Base-by-base conservation (phyloP, 768 basidiomycete species). In the Cyathus striatus region DNA sequence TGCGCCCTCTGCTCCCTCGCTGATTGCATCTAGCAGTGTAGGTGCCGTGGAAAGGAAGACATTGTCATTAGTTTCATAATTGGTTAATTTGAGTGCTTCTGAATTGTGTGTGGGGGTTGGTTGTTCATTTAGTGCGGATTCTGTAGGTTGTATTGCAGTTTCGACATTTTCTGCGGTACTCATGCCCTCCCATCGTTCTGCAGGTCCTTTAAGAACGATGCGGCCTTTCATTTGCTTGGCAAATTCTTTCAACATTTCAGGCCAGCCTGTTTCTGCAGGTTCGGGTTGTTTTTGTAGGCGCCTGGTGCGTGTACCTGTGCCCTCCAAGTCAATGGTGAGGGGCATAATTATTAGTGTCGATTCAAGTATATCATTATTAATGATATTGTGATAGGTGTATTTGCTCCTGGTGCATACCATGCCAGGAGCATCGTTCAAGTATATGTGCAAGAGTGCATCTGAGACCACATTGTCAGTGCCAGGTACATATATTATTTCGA, bases 381-480 rank as follows among this genome's bases (percentile, higher is more conserved):
- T n/a, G n/a, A n/a, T n/a, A n/a, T n/a, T n/a, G n/a, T n/a, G n/a
- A n/a, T n/a, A n/a, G n/a, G n/a, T n/a, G n/a, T n/a, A n/a, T n/a
- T n/a, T n/a, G n/a, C n/a, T n/a, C n/a, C 38, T 20, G 0, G 52
- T 40, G 0, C 50, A n/a, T 9, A 61, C 38, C 3, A 23, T 47
- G 2, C 42, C 46, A 21, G 41, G 42, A 6, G 9, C n/a, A 5
- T 43, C 42, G 21, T 43, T 38, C 5, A 9, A 25, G 30, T 46
- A 60, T 36, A 1, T 14, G 10, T 59, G 50, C 0, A 68, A 71
- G 5, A 73, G 49, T n/a, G n/a, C n/a, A n/a, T n/a, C n/a, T n/a
- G n/a, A n/a, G n/a, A n/a, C n/a, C n/a, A n/a, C n/a, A n/a, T n/a
- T n/a, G n/a, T n/a, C n/a, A n/a, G n/a, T n/a, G n/a, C n/a, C n/a